phyloP scores from a whole-genome alignment of 805 yeast genomes.

The Blastobotrys americana region DNA sequence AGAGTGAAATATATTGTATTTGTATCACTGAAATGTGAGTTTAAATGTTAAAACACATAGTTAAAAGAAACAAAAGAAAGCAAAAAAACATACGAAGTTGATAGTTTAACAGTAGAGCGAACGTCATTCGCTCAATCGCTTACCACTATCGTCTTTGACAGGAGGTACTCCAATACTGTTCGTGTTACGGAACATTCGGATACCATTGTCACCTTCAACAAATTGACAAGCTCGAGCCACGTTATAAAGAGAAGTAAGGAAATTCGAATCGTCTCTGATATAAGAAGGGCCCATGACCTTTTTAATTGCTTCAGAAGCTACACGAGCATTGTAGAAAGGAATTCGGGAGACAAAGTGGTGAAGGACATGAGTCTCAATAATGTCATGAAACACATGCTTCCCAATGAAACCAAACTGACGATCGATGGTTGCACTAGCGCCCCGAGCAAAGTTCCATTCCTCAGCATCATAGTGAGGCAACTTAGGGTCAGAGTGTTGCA shows the following conservation, averaged over 20 bases:
- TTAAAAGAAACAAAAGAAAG: slow-evolving; percentile 3
- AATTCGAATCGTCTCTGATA: slow-evolving; percentile 56
- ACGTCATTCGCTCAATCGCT: slow-evolving; percentile 6
- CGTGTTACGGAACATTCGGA: slow-evolving; percentile 65
- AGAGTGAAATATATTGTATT: neutral
- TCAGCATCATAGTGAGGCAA: slow-evolving; percentile 72
- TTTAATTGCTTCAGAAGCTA: slow-evolving; percentile 69
- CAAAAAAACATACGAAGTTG: slow-evolving; percentile 4
- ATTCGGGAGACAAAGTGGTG: slow-evolving; percentile 80
- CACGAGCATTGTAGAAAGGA: slow-evolving; percentile 75
- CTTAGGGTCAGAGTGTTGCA: slow-evolving; percentile 74
- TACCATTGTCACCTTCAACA: slow-evolving; percentile 62
- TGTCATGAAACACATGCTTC: slow-evolving; percentile 72
- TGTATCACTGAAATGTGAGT: neutral
- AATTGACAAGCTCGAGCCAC: slow-evolving; percentile 59
- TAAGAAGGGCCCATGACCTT: slow-evolving; percentile 83
- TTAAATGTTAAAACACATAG: neutral
- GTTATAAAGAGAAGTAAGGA: slow-evolving; percentile 58
- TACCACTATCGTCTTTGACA: slow-evolving; percentile 6
- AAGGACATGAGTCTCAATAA: slow-evolving; percentile 82
- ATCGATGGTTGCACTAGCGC: slow-evolving; percentile 86
- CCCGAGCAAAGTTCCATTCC: slow-evolving; percentile 74
- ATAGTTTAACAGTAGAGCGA: neutral
- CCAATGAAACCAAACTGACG: slow-evolving; percentile 79
- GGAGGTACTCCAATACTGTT: slow-evolving; percentile 47